phyloP scores from a whole-genome alignment of 2,329 filamentous ascomycete genomes.

The Thermothelomyces thermophilus region DNA sequence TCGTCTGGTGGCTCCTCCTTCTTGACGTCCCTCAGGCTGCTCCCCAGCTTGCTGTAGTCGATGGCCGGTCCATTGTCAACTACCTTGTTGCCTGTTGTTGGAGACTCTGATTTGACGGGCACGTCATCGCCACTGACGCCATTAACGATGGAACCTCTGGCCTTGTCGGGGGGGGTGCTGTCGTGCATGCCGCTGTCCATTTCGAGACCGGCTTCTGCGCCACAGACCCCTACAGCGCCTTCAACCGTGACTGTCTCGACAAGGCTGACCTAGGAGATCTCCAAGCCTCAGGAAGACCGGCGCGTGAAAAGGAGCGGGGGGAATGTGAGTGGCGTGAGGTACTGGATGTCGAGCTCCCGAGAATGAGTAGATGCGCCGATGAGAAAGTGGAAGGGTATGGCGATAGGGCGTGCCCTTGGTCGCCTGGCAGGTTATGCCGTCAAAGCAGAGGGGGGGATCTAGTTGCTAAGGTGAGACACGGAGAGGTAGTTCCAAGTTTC shows the following conservation, averaged over 20 bases:
- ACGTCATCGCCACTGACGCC: slow-evolving; percentile 36
- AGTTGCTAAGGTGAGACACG: not conserved
- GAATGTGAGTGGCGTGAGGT: not conserved
- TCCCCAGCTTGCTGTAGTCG: slow-evolving; percentile 15
- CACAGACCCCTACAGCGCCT: slow-evolving; percentile 11
- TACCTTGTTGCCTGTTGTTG: slow-evolving; percentile 25
- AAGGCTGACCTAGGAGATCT: slow-evolving; percentile 1
- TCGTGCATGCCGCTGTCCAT: slow-evolving; percentile 42
- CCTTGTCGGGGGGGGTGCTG: slow-evolving; percentile 49
- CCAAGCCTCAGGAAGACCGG: not conserved
- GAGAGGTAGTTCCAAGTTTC: not conserved
- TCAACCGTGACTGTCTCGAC: slow-evolving; percentile 4
- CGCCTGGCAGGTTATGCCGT: not conserved
- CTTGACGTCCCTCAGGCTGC: slow-evolving; percentile 27
- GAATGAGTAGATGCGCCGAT: not conserved
- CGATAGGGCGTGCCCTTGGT: not conserved
- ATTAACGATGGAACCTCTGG: slow-evolving; percentile 42
- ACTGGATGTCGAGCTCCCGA: not conserved
- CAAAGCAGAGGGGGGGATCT: not conserved
- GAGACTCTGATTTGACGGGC: slow-evolving; percentile 23
- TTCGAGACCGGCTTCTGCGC: slow-evolving; percentile 17
- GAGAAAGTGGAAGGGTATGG: not conserved
- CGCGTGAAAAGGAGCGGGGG: not conserved
- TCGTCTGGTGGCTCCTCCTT: slow-evolving; percentile 56
- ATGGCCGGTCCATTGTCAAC: slow-evolving; percentile 21